Evolutionary conservation across 1,139 yeast genomes (phyloP).

Genomic region (Geotrichum phurueaensis): DNA sequence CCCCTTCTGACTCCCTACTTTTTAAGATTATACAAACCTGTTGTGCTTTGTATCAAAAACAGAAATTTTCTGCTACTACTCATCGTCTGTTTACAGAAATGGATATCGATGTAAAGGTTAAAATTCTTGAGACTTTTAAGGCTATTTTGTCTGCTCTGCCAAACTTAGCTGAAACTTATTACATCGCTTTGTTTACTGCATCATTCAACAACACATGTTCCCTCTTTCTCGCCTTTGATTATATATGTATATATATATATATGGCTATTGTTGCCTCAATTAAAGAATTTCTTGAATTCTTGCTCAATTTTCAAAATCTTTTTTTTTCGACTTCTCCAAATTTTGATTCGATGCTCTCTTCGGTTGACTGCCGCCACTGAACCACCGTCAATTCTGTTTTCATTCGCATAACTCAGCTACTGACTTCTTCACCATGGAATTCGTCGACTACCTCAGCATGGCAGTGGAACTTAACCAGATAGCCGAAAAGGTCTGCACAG

Average conservation of each 20-base stretch:
- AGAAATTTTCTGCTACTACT: constrained; percentile 8
- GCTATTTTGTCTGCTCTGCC: constrained; percentile 12
- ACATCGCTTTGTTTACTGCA: constrained; percentile 7
- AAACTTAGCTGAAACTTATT: constrained; percentile 6
- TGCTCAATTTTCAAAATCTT: too few relatives aligned
- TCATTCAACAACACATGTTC: constrained; percentile 9
- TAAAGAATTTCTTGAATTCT: neutral
- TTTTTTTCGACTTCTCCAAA: neutral
- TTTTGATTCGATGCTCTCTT: neutral
- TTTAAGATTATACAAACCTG: neutral
- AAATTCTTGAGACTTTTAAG: constrained; percentile 10
- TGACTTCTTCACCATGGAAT: constrained; percentile 9
- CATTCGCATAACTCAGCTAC: constrained; percentile 15
- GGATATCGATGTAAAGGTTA: constrained; percentile 13
- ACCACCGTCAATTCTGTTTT: constrained; percentile 27
- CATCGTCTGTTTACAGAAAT: constrained; percentile 13
- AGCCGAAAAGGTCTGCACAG: neutral
- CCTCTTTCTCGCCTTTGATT: constrained; percentile 1
- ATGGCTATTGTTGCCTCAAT: constrained; percentile 5
- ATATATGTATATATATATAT: neutral
- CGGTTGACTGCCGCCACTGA: constrained; percentile 20
- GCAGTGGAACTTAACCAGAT: constrained; percentile 9
- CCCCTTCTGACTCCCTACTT: neutral
- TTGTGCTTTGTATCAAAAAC: constrained; percentile 29
- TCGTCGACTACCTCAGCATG: constrained; percentile 13